A percentile compares a stretch with the other conserved stretches of the same genome.
These are phyloP conservation scores for Phoma sp. DNA, from an alignment of 2,329 filamentous ascomycete genomes.

Conservation along the genomic window DNA sequence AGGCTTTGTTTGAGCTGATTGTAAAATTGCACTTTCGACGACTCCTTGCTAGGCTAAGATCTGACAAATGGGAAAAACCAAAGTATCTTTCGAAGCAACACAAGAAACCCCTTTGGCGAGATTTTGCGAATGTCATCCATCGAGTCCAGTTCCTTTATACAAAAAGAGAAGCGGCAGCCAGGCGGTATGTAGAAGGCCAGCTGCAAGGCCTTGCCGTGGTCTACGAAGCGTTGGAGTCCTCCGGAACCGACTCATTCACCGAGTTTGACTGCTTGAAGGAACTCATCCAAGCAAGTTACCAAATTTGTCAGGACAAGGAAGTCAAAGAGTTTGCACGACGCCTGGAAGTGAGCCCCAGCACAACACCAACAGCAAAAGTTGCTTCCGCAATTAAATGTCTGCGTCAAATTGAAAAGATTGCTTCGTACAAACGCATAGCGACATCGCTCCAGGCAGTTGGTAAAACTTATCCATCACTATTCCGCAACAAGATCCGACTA, in stretches of 20 bases:
- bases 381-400: slow-evolving; percentile 17
- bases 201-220: not conserved
- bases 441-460: not conserved
- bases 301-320: not conserved
- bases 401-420: slow-evolving; percentile 14
- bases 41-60: slow-evolving; percentile 11
- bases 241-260: not conserved
- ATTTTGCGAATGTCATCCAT: slow-evolving; percentile 7
- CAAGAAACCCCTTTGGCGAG: slow-evolving; percentile 12
- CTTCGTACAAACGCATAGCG: slow-evolving; percentile 7
- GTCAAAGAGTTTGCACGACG: slow-evolving; percentile 7
- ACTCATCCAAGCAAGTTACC: slow-evolving; percentile 9
- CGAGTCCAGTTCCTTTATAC: slow-evolving; percentile 9
- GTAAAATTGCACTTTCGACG: slow-evolving; percentile 8
- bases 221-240: slow-evolving; percentile 7
- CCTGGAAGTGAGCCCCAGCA: slow-evolving; percentile 2
- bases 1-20: slow-evolving; percentile 2
- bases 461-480: not conserved
- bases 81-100: slow-evolving; percentile 12
- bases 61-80: slow-evolving; percentile 13
- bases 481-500: not conserved
- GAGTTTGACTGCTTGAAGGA: not conserved
- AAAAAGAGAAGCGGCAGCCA: slow-evolving; percentile 3
- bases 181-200: not conserved
- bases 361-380: slow-evolving; percentile 10